These are phyloP conservation scores for Suillus discolor DNA, from an alignment of 768 basidiomycete genomes.

Conservation along the genomic window DNA sequence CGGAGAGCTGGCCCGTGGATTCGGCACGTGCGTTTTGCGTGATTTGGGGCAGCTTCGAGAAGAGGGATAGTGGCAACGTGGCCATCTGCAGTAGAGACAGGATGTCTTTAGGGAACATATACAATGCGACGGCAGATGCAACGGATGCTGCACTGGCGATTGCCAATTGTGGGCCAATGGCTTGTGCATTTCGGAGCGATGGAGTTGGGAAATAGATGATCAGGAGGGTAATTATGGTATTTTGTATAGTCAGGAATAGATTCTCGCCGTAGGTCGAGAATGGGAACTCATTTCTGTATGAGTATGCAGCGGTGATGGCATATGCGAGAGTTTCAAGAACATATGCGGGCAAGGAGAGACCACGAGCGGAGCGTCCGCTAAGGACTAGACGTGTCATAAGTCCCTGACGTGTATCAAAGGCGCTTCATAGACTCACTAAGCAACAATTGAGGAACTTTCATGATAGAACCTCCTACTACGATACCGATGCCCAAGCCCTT, in stretches of 20 bases:
- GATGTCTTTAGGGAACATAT: slow-evolving; percentile 44
- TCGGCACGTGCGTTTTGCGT: slow-evolving; percentile 69
- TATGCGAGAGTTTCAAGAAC: slow-evolving; percentile 90
- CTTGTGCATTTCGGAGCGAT: slow-evolving; percentile 26
- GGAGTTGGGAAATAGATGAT: slow-evolving; percentile 67
- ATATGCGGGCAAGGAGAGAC: slow-evolving; percentile 86
- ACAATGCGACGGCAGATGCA: slow-evolving; percentile 43
- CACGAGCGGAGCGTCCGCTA: slow-evolving; percentile 74
- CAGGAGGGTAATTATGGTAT: slow-evolving; percentile 84
- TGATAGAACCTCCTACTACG: slow-evolving; percentile 88
- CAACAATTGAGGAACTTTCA: slow-evolving; percentile 95
- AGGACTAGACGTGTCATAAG: slow-evolving; percentile 51
- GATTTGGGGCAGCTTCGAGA: slow-evolving; percentile 96
- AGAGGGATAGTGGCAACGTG: slow-evolving; percentile 89
- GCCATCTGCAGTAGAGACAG: slow-evolving; percentile 77
- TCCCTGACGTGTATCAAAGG: slow-evolving; percentile 1
- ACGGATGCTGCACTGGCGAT: slow-evolving; percentile 35
- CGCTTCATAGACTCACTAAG: slow-evolving; percentile 56
- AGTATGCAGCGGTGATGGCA: slow-evolving; percentile 87
- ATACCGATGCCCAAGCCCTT: slow-evolving; percentile 93
- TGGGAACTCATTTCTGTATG: slow-evolving; percentile 82
- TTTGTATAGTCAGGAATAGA: slow-evolving; percentile 89
- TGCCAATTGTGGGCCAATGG: slow-evolving; percentile 34
- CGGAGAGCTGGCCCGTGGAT: slow-evolving; percentile 92
- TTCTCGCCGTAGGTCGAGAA: slow-evolving; percentile 99